phyloP scores from a whole-genome alignment of 495 filamentous ascomycete genomes.

The Aspergillus saccharolyticus region DNA sequence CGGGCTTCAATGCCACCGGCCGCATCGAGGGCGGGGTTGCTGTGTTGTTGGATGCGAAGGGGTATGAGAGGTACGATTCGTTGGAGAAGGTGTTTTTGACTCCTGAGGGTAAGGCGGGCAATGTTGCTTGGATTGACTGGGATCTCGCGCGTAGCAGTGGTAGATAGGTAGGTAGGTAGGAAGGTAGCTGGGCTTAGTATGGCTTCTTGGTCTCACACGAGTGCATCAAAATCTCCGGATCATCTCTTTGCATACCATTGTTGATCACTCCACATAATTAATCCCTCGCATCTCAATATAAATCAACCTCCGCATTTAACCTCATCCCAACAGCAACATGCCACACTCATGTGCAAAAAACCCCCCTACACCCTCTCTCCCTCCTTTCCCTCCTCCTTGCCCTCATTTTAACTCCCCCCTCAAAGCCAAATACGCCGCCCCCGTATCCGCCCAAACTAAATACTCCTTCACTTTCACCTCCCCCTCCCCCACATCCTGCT shows the following conservation, averaged over 20 bases:
- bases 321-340: too few relatives aligned
- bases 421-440: conserved; percentile 56
- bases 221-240: too few relatives aligned
- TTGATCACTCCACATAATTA: too few relatives aligned
- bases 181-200: too few relatives aligned
- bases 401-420: conserved; percentile 42
- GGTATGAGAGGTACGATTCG: conserved; percentile 40
- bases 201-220: too few relatives aligned
- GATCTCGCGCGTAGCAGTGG: background rate
- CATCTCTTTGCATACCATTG: too few relatives aligned
- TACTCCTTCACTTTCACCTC: conserved; percentile 44
- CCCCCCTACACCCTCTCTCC: conserved; percentile 7
- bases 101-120: conserved; percentile 41
- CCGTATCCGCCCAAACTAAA: conserved; percentile 61
- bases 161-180: background rate
- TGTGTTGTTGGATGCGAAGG: conserved; percentile 33
- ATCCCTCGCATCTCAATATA: too few relatives aligned
- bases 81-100: conserved; percentile 51
- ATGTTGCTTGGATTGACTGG: conserved; percentile 53
- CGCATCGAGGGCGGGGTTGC: conserved; percentile 38
- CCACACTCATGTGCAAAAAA: too few relatives aligned
- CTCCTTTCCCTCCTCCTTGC: conserved; percentile 7
- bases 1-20: conserved; percentile 49
- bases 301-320: too few relatives aligned
- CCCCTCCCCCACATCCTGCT: conserved; percentile 18